Conservation (phyloP, 805 yeast species). For the Myxozyma nipponensis region DNA sequence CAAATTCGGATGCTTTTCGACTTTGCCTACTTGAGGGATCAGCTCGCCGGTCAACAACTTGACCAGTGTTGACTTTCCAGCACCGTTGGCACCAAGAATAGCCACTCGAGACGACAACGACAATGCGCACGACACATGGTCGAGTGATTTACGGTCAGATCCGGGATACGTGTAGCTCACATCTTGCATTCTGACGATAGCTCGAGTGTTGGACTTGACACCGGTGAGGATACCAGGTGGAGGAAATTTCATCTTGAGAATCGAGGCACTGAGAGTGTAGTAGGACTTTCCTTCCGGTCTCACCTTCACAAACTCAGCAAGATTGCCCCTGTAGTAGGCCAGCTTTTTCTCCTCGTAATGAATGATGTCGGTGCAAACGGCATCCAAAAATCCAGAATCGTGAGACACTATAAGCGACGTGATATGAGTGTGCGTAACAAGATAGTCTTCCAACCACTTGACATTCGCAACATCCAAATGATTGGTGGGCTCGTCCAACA, state of each 20-base stretch:
- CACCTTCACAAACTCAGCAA: constrained; percentile 84
- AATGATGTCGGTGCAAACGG: constrained; percentile 93
- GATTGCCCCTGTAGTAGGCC: constrained; percentile 93
- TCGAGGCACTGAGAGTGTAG: constrained; percentile 87
- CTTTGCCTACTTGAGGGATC: constrained; percentile 79
- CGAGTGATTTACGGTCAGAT: constrained; percentile 74
- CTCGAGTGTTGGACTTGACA: constrained; percentile 88
- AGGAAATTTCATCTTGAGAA: constrained; percentile 96
- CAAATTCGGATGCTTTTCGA: constrained; percentile 95
- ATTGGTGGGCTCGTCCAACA: constrained; percentile 97
- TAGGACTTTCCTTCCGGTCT: constrained; percentile 96
- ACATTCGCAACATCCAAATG: constrained; percentile 94
- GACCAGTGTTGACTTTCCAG: constrained; percentile 95
- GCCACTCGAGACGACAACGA: constrained; percentile 97
- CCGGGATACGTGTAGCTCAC: constrained; percentile 92
- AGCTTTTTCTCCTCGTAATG: constrained; percentile 94
- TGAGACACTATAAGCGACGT: constrained; percentile 95
- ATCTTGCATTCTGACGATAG: constrained; percentile 81
- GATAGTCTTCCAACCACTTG: constrained; percentile 87
- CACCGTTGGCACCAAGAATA: constrained; percentile 96
- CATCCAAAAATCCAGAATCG: constrained; percentile 94
- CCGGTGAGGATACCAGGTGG: constrained; percentile 98
- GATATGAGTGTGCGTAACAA: constrained; percentile 75
- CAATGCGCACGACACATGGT: constrained; percentile 79
- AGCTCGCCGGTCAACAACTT: constrained; percentile 90